Evolutionary conservation across 1,284 basidiomycete genomes (phyloP), one percentile per base, ranked within the genome.

Genomic region (Rhodotorula sp.): DNA sequence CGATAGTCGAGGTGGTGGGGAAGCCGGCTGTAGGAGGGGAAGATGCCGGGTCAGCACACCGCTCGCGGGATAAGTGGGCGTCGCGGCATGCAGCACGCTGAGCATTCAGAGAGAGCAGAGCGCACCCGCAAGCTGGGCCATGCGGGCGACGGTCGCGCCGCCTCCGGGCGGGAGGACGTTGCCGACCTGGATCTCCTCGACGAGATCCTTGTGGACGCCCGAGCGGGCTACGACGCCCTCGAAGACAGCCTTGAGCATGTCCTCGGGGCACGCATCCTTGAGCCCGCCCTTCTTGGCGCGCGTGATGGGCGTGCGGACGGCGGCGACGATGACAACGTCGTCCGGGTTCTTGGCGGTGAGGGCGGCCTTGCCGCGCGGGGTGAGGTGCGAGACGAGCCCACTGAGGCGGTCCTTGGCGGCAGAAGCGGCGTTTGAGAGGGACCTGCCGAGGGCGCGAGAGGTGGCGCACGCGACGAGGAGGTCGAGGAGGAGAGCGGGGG

Each of bases 121-220:
- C 69, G 27, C 19, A 73, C 73, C 72, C 5, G 91, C 88, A 58
- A 99, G 86, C 60, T 90, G 88, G 44, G 95, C 96, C 93, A 97
- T 97, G 75, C 96, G 89, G n/a, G 94, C 94, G 25, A 89, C 89
- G 61, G 83, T 87, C 10, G 95, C 93, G 67, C 95, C 96, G 79
- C 95, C 94, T 58, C 90, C 92, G 22, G 95, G 88, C 27, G 94
- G 92, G 41, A 98, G 89, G 59, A 97, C 96, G 81, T 94, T 98
- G 61, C 96, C 95, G 69, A 97, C 94, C 8, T 89, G 87, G 78
- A 96, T 87, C 80, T 95, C 93, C 78, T 96, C 92, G 75, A 97
- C 90, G 79, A 93, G 85, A 70, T 86, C 85, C 68, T 91, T 91
- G 83, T 96, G 88, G 76, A 95, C 85, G 76, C 80, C 80, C 81